Evolutionary conservation across 2,329 filamentous ascomycete genomes (phyloP).

Genomic region (Cladorrhinum sp.): DNA sequence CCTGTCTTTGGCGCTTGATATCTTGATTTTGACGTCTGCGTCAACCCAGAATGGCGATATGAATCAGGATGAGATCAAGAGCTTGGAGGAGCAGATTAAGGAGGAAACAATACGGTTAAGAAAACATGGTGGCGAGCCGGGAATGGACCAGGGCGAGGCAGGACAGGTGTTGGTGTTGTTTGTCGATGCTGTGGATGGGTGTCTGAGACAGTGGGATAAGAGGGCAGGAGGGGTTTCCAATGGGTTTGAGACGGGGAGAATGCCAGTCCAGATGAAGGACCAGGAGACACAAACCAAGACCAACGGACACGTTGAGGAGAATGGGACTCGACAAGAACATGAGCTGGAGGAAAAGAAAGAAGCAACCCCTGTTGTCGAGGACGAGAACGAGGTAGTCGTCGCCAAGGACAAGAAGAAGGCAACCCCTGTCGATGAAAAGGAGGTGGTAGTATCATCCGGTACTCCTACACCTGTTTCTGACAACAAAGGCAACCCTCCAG

Average conservation of each 20-base stretch:
- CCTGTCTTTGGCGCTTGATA: constrained; percentile 21
- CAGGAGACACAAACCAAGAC: neutral
- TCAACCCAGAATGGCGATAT: neutral
- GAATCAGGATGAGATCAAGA: neutral
- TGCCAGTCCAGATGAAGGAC: neutral
- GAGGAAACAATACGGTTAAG: constrained; percentile 16
- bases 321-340: neutral
- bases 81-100: constrained; percentile 2
- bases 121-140: neutral
- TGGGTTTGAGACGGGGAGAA: neutral
- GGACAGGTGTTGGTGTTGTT: constrained; percentile 12
- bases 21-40: constrained; percentile 14
- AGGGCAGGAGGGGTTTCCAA: neutral
- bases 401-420: neutral
- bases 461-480: neutral
- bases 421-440: neutral
- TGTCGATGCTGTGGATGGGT: constrained; percentile 17
- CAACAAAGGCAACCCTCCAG: neutral
- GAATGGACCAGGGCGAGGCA: neutral
- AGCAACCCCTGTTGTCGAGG: neutral
- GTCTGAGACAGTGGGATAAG: neutral
- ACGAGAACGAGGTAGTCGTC: neutral
- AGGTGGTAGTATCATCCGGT: neutral
- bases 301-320: neutral
- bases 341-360: neutral